Evolutionary conservation across 2,329 filamentous ascomycete genomes (phyloP).

Genomic region (Neoarthrinium moseri): DNA sequence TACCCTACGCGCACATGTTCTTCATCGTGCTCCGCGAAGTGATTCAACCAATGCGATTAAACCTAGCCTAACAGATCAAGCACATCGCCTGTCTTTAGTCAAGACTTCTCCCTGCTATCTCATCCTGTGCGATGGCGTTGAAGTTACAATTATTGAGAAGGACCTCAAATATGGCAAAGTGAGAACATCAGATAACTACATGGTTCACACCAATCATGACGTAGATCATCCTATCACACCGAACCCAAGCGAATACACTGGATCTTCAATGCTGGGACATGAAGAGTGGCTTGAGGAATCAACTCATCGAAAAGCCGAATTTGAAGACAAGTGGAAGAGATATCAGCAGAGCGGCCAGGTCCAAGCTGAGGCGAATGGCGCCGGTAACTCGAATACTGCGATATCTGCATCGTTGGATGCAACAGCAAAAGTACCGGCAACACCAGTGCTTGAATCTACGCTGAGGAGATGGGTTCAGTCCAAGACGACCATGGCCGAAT

Average conservation of each 20-base stretch:
- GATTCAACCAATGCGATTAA: constrained; percentile 5
- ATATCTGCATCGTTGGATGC: background rate
- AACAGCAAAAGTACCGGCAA: constrained; percentile 14
- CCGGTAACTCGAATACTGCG: constrained; percentile 13
- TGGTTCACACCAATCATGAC: constrained; percentile 58
- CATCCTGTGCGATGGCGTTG: constrained; percentile 48
- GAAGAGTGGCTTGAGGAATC: constrained; percentile 29
- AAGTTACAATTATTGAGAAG: constrained; percentile 53
- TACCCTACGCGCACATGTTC: constrained; percentile 38
- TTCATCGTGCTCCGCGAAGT: constrained; percentile 9
- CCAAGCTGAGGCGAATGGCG: constrained; percentile 2
- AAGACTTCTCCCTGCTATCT: constrained; percentile 52
- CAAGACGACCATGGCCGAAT: constrained; percentile 55
- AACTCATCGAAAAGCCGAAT: constrained; percentile 28
- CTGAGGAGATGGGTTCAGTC: constrained; percentile 46
- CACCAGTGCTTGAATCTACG: constrained; percentile 26
- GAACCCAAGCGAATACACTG: background rate
- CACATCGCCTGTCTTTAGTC: constrained; percentile 4
- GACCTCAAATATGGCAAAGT: constrained; percentile 45
- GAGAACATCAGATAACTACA: constrained; percentile 46
- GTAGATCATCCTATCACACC: background rate
- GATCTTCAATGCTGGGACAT: constrained; percentile 13
- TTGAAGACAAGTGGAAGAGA: constrained; percentile 36
- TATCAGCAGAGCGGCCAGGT: constrained; percentile 19
- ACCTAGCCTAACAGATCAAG: constrained; percentile 12